phyloP scores from a whole-genome alignment of 1,284 basidiomycete species.

The Vanrija sp. region DNA sequence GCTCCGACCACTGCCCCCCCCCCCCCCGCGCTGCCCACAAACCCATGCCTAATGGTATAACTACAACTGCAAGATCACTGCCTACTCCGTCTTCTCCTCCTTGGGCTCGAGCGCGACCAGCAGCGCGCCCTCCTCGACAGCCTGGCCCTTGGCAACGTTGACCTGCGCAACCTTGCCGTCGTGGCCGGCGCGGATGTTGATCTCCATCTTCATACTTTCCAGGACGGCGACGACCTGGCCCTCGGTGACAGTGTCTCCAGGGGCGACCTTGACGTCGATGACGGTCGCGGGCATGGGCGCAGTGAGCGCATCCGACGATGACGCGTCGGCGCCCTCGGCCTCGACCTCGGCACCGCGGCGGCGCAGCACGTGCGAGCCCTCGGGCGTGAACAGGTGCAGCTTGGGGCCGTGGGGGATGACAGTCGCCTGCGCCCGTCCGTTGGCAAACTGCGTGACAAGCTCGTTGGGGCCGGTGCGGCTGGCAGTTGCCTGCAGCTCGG shows the following conservation, averaged over 20 bases:
- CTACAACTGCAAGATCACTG: background rate
- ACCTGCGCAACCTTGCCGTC: constrained; percentile 66
- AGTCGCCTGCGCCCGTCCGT: constrained; percentile 19
- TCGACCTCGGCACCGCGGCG: constrained; percentile 19
- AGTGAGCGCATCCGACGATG: constrained; percentile 23
- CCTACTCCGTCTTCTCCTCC: constrained; percentile 1
- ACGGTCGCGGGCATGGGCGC: constrained; percentile 85
- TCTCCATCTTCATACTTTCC: constrained; percentile 97
- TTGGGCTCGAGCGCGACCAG: constrained; percentile 56
- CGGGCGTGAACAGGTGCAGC: constrained; percentile 37
- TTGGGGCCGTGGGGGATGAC: constrained; percentile 35
- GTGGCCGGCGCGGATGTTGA: constrained; percentile 67
- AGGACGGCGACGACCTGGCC: constrained; percentile 77
- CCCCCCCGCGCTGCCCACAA: too few relatives aligned
- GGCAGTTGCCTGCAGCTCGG: constrained; percentile 6
- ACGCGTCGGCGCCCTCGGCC: constrained; percentile 13
- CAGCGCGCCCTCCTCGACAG: constrained; percentile 80
- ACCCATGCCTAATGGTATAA: constrained; percentile 2
- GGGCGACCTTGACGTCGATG: constrained; percentile 73
- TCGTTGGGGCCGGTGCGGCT: constrained; percentile 25
- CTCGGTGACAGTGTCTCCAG: constrained; percentile 71
- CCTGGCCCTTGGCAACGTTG: constrained; percentile 72
- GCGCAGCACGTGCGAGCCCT: constrained; percentile 26
- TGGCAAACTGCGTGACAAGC: constrained; percentile 25
- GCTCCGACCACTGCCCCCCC: too few relatives aligned